Percentiles rank a stretch among this genome's conserved stretches.
Evolutionary conservation across 768 basidiomycete species (phyloP).

Genomic region (Macrocybe gigantea): DNA sequence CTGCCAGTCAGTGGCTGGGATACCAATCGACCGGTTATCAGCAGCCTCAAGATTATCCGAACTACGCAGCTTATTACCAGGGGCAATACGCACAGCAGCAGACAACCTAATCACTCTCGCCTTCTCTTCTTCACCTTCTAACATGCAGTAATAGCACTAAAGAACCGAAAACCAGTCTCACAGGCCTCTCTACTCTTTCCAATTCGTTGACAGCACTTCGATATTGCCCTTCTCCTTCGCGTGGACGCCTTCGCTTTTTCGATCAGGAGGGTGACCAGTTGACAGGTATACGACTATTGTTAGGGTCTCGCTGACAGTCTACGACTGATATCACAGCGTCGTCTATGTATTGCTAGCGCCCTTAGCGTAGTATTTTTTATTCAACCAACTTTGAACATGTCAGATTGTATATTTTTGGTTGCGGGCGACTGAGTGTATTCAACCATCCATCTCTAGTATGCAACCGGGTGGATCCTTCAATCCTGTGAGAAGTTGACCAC

Average conservation of each 20-base stretch:
- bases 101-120: conserved; percentile 28
- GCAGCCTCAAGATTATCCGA: conserved; percentile 66
- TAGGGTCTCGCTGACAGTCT: conserved; percentile 6
- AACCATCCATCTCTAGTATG: too few species aligned
- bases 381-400: conserved; percentile 3
- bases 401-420: too few species aligned
- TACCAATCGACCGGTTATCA: conserved; percentile 32
- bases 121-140: conserved; percentile 30
- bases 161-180: conserved; percentile 25
- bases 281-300: conserved; percentile 12
- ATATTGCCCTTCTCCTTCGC: too few species aligned
- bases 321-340: conserved; percentile 14
- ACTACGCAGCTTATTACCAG: conserved; percentile 86
- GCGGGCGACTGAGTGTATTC: too few species aligned
- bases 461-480: too few species aligned
- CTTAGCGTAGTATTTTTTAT: conserved; percentile 7
- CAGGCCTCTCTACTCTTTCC: conserved; percentile 14
- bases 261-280: conserved; percentile 12
- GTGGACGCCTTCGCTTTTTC: neutral
- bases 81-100: conserved; percentile 81
- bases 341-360: conserved; percentile 7
- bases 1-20: conserved; percentile 30
- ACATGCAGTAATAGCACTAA: conserved; percentile 30
- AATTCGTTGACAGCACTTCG: conserved; percentile 7
- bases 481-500: too few species aligned